These are phyloP conservation scores for Leishmania major DNA, from an alignment of 208 protist genomes.

Conservation along the genomic window DNA sequence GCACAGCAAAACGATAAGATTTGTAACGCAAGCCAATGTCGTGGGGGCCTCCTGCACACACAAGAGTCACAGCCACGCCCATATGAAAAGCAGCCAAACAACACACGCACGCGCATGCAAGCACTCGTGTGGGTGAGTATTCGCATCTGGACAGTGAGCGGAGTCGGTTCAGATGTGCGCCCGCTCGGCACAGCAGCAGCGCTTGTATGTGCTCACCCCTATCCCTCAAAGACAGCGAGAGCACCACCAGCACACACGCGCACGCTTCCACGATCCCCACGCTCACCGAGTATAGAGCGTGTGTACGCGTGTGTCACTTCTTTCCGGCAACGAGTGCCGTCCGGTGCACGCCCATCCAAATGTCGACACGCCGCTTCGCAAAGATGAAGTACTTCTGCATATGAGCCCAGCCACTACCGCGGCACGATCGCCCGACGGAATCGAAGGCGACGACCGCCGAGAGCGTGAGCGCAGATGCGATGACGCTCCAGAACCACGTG, in stretches of 20 bases:
- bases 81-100: background rate
- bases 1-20: background rate
- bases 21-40: background rate
- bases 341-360: constrained; percentile 63
- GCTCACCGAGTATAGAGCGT: background rate
- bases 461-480: constrained; percentile 57
- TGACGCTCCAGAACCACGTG: constrained; percentile 74
- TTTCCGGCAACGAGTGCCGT: constrained; percentile 39
- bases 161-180: background rate
- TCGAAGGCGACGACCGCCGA: constrained; percentile 42
- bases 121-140: background rate
- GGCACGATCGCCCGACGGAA: constrained; percentile 32
- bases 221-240: background rate
- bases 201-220: background rate
- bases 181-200: background rate
- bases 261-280: background rate
- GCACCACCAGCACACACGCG: background rate
- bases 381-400: constrained; percentile 87
- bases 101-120: background rate
- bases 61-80: background rate
- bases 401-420: constrained; percentile 72
- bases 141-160: background rate
- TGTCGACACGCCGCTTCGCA: constrained; percentile 61
- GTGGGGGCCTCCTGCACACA: background rate
- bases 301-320: constrained; percentile 15